Conservation (phyloP, 805 yeast species). For the Maudiozyma serrabonitensis region DNA sequence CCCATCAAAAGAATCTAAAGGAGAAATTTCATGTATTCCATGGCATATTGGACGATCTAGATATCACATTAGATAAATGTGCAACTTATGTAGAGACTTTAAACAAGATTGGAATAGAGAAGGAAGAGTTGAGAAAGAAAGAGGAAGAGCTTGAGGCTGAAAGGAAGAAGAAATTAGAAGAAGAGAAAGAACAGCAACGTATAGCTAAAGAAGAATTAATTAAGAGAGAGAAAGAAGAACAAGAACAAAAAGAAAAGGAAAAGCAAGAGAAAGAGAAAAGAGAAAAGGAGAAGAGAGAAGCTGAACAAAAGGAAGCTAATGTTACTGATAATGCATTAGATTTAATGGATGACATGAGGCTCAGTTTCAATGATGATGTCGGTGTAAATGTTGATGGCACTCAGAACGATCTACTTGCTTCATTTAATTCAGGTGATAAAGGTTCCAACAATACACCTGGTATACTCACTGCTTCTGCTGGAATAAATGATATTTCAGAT, state of each 20-base stretch:
- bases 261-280: neutral
- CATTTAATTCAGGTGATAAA: neutral
- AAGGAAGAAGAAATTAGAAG: conserved; percentile 15
- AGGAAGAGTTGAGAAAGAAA: conserved; percentile 18
- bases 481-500: neutral
- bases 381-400: neutral
- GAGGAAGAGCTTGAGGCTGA: conserved; percentile 15
- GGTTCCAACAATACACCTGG: neutral
- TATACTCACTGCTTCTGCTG: neutral
- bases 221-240: conserved; percentile 5
- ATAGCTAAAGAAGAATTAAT: neutral
- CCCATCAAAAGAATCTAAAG: conserved; percentile 19
- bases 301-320: conserved; percentile 3
- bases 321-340: neutral
- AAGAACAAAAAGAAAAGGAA: conserved; percentile 3
- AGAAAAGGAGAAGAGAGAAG: neutral
- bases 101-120: conserved; percentile 22
- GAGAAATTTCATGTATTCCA: conserved; percentile 24
- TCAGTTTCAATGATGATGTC: conserved; percentile 7
- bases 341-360: conserved; percentile 6
- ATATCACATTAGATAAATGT: conserved; percentile 20
- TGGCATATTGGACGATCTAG: conserved; percentile 25
- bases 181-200: conserved; percentile 10
- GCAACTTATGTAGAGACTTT: conserved; percentile 22
- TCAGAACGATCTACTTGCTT: neutral